phyloP scores from a whole-genome alignment of 768 basidiomycete genomes.

The Boletus tylopilopsis region DNA sequence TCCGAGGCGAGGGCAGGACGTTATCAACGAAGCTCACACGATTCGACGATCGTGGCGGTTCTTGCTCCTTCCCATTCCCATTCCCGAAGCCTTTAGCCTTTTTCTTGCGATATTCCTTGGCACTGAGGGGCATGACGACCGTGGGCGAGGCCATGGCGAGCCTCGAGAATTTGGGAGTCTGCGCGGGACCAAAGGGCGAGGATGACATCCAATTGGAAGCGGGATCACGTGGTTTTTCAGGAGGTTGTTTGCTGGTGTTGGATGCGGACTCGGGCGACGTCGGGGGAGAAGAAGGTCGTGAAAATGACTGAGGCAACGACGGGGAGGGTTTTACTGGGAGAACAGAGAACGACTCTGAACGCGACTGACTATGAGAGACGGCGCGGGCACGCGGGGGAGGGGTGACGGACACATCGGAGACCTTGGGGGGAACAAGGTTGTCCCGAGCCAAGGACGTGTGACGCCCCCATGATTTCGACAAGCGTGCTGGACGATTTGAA shows the following conservation, averaged over 20 bases:
- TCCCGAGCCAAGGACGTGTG: conserved; percentile 8
- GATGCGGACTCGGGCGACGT: neutral
- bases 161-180: conserved; percentile 29
- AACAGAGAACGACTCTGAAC: conserved; percentile 15
- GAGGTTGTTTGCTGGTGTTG: conserved; percentile 12
- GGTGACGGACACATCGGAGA: conserved; percentile 1
- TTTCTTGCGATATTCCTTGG: conserved; percentile 24
- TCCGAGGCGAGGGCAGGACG: neutral
- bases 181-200: conserved; percentile 28
- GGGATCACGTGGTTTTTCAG: conserved; percentile 25
- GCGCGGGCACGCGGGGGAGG: conserved; percentile 23
- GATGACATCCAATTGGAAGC: conserved; percentile 27
- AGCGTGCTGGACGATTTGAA: conserved; percentile 4
- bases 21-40: conserved; percentile 15
- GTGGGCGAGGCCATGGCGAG: conserved; percentile 26
- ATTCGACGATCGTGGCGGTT: neutral
- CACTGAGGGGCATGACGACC: conserved; percentile 31
- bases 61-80: conserved; percentile 9
- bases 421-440: neutral
- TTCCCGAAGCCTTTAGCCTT: conserved; percentile 14
- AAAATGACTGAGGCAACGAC: conserved; percentile 16
- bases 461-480: conserved; percentile 10
- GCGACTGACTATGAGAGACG: conserved; percentile 14
- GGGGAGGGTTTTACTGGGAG: neutral
- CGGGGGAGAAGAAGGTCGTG: conserved; percentile 10